Percentiles rank a stretch among this genome's conserved stretches.
Conservation (phyloP, 2,329 filamentous ascomycete genomes). For the Domatiomyces globalis region DNA sequence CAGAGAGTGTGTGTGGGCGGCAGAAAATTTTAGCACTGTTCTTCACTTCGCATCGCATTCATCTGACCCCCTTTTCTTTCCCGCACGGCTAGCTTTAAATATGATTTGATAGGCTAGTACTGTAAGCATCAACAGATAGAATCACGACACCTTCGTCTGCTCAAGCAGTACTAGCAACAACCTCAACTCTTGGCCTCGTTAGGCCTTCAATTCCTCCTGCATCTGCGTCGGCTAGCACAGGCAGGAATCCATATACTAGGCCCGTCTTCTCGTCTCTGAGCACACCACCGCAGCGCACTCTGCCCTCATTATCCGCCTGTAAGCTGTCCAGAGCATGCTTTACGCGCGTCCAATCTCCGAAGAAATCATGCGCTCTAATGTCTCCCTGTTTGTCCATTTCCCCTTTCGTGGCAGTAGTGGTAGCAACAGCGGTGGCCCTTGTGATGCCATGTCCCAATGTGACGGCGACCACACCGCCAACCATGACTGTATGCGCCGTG, state of each 20-base stretch:
- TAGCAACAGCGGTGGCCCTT: conserved; percentile 10
- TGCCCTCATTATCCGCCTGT: conserved; percentile 27
- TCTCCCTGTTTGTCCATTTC: conserved; percentile 2
- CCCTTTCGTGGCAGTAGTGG: too few species aligned
- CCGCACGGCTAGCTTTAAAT: too few species aligned
- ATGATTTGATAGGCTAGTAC: too few species aligned
- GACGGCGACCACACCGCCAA: conserved; percentile 35
- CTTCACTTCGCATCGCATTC: too few species aligned
- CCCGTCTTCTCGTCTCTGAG: conserved; percentile 28
- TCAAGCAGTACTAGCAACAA: neutral
- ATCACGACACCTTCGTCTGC: too few species aligned
- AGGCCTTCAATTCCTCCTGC: too few species aligned
- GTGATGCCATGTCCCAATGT: conserved; percentile 45
- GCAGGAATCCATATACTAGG: conserved; percentile 16
- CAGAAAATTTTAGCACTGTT: too few species aligned
- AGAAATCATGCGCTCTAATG: conserved; percentile 39
- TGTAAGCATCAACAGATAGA: too few species aligned
- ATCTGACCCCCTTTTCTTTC: too few species aligned
- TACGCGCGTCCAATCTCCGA: conserved; percentile 38
- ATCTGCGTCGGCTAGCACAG: too few species aligned
- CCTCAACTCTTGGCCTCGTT: neutral
- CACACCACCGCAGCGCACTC: conserved; percentile 34
- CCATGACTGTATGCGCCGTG: conserved; percentile 35
- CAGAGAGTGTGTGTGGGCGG: too few species aligned
- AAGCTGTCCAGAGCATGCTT: conserved; percentile 26